A percentile compares a stretch with the other conserved stretches of the same genome.
Evolutionary conservation across 2,329 filamentous ascomycete species (phyloP).

Genomic region (Tolypocladium paradoxum): DNA sequence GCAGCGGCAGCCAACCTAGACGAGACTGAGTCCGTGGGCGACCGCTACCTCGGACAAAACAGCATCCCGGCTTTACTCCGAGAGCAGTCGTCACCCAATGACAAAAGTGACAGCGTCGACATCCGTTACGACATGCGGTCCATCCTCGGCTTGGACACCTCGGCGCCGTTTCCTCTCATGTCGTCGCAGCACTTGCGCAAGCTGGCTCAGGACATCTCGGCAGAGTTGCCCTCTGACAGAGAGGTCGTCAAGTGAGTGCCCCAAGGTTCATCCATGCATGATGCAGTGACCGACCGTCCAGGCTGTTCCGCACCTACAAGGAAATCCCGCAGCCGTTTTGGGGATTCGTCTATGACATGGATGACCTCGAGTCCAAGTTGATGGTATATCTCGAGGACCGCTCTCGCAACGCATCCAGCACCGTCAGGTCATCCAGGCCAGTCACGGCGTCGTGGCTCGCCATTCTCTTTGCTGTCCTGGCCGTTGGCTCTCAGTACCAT

Average conservation of each 20-base stretch:
- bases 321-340: constrained; percentile 58
- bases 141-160: constrained; percentile 54
- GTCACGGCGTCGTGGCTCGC: constrained; percentile 56
- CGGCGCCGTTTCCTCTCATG: constrained; percentile 57
- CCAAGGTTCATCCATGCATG: background rate
- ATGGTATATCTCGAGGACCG: constrained; percentile 57
- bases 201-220: constrained; percentile 48
- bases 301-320: constrained; percentile 55
- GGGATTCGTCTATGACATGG: constrained; percentile 56
- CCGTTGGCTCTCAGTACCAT: constrained; percentile 56
- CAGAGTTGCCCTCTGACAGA: constrained; percentile 51
- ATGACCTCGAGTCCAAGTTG: constrained; percentile 52
- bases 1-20: constrained; percentile 29
- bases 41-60: constrained; percentile 55
- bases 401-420: constrained; percentile 40
- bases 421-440: constrained; percentile 33
- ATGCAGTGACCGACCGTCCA: constrained; percentile 16
- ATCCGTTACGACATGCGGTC: constrained; percentile 56
- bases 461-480: constrained; percentile 54
- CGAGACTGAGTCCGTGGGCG: constrained; percentile 44
- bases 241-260: constrained; percentile 55
- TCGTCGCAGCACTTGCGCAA: constrained; percentile 50
- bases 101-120: constrained; percentile 40
- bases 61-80: constrained; percentile 56
- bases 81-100: constrained; percentile 45